Conservation (phyloP, 1,284 basidiomycete species). For the Ceratobasidium sp. region DNA sequence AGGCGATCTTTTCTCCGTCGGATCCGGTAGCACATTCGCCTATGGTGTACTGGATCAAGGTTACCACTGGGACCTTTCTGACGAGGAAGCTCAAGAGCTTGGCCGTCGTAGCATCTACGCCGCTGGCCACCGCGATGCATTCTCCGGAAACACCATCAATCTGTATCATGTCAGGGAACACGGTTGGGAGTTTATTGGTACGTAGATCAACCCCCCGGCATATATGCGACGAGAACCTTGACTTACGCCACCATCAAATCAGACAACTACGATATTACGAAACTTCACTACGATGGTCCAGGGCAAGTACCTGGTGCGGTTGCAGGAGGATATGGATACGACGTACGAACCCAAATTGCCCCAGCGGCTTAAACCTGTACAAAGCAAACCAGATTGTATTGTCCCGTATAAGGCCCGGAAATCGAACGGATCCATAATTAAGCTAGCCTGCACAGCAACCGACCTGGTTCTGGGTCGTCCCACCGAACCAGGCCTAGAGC, state of each 20-base stretch:
- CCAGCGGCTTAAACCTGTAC: conserved; percentile 33
- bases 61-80: conserved; percentile 91
- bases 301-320: conserved; percentile 66
- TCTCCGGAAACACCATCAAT: conserved; percentile 96
- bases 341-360: conserved; percentile 56
- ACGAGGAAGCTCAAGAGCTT: conserved; percentile 94
- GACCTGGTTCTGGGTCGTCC: no score
- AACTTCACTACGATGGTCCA: conserved; percentile 83
- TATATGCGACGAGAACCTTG: conserved; percentile 13
- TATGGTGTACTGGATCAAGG: conserved; percentile 98
- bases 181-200: conserved; percentile 92
- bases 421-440: no score
- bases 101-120: conserved; percentile 95
- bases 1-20: conserved; percentile 97
- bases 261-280: conserved; percentile 82
- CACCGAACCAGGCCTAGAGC: no score
- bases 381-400: background rate
- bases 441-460: no score
- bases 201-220: conserved; percentile 46
- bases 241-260: conserved; percentile 42
- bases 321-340: conserved; percentile 69
- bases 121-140: conserved; percentile 96
- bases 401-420: no score
- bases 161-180: conserved; percentile 93
- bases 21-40: conserved; percentile 96